phyloP scores from a whole-genome alignment of 805 yeast species.

The Nakazawaea anatomiae region DNA sequence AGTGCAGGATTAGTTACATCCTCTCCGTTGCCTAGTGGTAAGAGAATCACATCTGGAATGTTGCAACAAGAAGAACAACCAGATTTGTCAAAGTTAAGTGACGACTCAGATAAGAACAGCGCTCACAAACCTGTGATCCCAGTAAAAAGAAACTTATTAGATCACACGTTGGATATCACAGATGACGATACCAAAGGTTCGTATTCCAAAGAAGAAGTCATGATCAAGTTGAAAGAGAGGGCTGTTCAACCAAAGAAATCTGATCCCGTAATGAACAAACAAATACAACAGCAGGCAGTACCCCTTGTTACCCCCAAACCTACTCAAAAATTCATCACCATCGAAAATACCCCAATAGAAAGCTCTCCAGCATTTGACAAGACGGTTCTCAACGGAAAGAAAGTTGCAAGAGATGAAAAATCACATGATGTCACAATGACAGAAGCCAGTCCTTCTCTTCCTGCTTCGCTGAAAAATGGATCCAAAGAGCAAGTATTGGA shows the following conservation, averaged over 20 bases:
- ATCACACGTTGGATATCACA: not conserved
- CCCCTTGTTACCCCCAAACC: not conserved
- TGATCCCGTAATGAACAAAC: not conserved
- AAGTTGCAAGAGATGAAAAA: not conserved
- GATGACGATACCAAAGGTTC: not conserved
- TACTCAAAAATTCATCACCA: not conserved
- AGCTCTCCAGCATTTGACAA: not conserved
- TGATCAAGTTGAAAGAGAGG: slow-evolving; percentile 14
- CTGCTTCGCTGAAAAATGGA: too few species aligned
- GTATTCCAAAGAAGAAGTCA: slow-evolving; percentile 13
- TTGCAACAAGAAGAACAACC: slow-evolving; percentile 22
- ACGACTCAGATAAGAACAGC: not conserved
- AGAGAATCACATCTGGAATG: slow-evolving; percentile 32
- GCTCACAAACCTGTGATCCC: not conserved
- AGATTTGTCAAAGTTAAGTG: slow-evolving; percentile 23
- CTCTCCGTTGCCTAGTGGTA: slow-evolving; percentile 27
- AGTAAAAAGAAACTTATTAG: not conserved
- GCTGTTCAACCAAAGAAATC: slow-evolving; percentile 22
- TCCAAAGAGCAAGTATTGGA: too few species aligned
- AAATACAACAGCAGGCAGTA: too few species aligned
- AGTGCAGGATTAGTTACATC: slow-evolving; percentile 17
- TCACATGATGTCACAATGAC: not conserved
- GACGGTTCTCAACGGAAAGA: not conserved
- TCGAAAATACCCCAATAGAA: not conserved
- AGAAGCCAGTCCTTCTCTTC: not conserved